Evolutionary conservation across 805 yeast genomes (phyloP), one percentile per base, ranked within the genome.

Genomic region (Metschnikowia orientalis): DNA sequence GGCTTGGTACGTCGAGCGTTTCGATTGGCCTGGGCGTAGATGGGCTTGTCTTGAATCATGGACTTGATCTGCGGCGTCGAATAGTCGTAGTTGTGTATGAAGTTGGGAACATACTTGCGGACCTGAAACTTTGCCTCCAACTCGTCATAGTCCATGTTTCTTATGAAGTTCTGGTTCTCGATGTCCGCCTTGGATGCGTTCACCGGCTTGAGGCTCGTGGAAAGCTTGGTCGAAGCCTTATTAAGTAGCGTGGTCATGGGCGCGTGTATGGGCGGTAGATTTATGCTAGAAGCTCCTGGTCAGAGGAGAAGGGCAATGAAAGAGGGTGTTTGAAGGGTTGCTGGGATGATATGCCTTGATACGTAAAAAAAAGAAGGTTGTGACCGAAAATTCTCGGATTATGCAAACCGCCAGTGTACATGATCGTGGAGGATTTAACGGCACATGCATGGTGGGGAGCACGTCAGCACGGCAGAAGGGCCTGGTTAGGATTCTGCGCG

Each of bases 81-180:
- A 10, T 49, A 42, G 16, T 50, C 64, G 11, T 53, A 53, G 40
- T 65, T 65, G 40, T 63, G 71, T 37, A 66, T 54, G 39, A 44
- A 60, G 26, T 46, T 42, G 5, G 71, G 72, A 29, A 56, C 56
- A 44, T 64, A 66, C 42, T 64, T 66, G 38, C 49, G 56, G 32
- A 66, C 56, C 13, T 58, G 45, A 37, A 45, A 65, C 35, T 48
- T 47, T 9, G 40, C 27, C 37, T 66, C 70, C 28, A 66, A 48
- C 31, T 50, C 58, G 3, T 57, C 63, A 47, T 63, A 66, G 48
- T 66, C 48, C 10, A 61, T 42, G 16, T 37, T 26, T 23, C 51
- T 50, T 9, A 57, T 49, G 33, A 45, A 53, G 12, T 54, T 56
- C 19, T 34, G 30, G 28, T 37, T 38, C 12, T 32, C 31, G n/a